Base-by-base conservation (phyloP, 2,329 filamentous ascomycete species). In the Microdochium trichocladiopsis region DNA sequence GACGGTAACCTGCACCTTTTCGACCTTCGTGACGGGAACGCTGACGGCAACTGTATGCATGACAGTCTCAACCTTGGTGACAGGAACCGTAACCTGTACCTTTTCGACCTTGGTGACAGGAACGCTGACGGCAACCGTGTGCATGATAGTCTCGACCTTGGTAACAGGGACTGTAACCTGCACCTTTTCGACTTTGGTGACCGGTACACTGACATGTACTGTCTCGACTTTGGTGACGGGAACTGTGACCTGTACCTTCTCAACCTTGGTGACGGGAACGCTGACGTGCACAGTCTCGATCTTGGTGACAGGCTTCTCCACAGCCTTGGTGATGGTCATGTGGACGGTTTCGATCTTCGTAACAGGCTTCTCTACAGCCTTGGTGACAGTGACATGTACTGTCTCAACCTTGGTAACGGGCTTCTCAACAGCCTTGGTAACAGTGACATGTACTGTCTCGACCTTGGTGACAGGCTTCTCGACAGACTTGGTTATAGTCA, bases 231-330 rank as follows among this genome's bases (percentile, higher is more conserved):
- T 51, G 1, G 58, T 59, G 3, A 45, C 41, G 5, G 41, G 41
- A 14, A 31, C 28, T 12, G 36, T 41, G 11, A 41, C 36, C 9
- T 11, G 36, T 6, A 41, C 36, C 36, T 41, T 41, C 41, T 45
- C 41, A 18, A 45, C 41, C 41, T 45, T 45, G 25, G 66, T 59
- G 25, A 65, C 48, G 23, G 63, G 63, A 4, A 59, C 60, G 1
- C 61, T 66, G 48, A 56, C 25, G 24, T 53, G 47, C 48, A 64
- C 60, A 6, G 61, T 62, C 21, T 54, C 57, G 52, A 55, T 55
- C 18, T 60, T 50, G 1, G 57, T 59, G 12, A 45, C 41, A 6
- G 41, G n/a, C 41, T 45, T 23, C 28, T 57, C 59, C 21, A 57
- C 59, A 3, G 55, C 54, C 8, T 45, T 52, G 23, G 55, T 53